Evolutionary conservation across 805 yeast species (phyloP), one percentile per base, ranked within the genome.

Genomic region (Ogataea minuta): DNA sequence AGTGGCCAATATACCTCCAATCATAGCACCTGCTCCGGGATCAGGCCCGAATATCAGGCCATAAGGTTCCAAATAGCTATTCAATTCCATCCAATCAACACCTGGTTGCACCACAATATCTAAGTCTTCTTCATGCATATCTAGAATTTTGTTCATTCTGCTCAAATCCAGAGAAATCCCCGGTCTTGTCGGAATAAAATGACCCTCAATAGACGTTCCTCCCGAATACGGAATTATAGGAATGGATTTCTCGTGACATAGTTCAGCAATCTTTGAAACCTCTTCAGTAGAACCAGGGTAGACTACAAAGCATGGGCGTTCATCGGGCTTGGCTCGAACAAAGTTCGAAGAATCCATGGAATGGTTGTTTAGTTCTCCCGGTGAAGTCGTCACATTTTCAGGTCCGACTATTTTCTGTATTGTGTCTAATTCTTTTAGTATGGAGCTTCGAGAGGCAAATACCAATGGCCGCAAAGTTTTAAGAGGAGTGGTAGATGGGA

Each of bases 81-180:
- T 78, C 41, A 84, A 62, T 27, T 77, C 78, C 60, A 75, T 81
- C 90, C 93, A 84, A 6, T 81, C 85, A 11, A 84, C 79, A 24
- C 91, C 88, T 0, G 89, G 86, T 53, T 85, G 86, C n/a, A 85
- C 87, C 10, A 71, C 76, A 10, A 81, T 76, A 56, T 85, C 93
- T 51, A 84, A 61, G 59, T 84, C 93, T 16, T 73, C 67, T 28
- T 72, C 72, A 53, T 84, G 77, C 24, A 85, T 57, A 23, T 67
- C 65, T 1, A 84, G 21, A 10, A 85, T 71, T 36, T 71, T 59
- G 59, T 80, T 70, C 84, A 85, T 75, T 30, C 69, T 62, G n/a
- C 79, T 70, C 28, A 83, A 54, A 54, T 84, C 90, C 17, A 82
- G 47, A 17, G 74, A 68, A 5, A 83, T 66, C 1, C 85, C 84